Base-by-base conservation (phyloP, 1,284 basidiomycete genomes). In the Tausonia pullulans region DNA sequence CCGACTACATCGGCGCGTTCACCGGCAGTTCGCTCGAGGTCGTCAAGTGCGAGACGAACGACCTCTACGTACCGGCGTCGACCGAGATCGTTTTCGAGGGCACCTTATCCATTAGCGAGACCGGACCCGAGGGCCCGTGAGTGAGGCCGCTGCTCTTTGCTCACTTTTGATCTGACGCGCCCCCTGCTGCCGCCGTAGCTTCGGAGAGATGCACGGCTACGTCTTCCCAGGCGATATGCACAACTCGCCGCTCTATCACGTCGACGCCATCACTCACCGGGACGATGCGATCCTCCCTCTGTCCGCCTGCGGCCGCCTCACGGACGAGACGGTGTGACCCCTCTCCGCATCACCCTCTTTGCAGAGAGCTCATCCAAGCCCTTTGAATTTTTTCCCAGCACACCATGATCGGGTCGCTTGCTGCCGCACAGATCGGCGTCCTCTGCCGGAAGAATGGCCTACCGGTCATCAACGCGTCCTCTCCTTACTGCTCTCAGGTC, bases 171-270 rank as follows among this genome's bases (percentile, higher is more conserved):
- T 7, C 44, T 10, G 44, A 40, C 44, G 6, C 7, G 3, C 14
- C 27, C 39, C 57, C 3, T 5, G 9, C 13, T 3, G 11, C 9
- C 11, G 14, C 0, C 11, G 7, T 44, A 58, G 57, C 11, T 62
- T 62, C 55, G 61, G 60, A 3, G 61, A 66, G 61, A 62, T 62
- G 61, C 65, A 66, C 40, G 65, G 65, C 3, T 62, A 64, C 41
- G 62, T 64, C 43, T 67, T 67, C 62, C 62, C 66, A 13, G 62
- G 58, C 51, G 66, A 67, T 45, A 67, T 62, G 7, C 66, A 67
- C 51, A 11, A 16, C 2, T 67, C 62, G 66, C 66, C 66, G 2
- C 13, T 44, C 4, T 64, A 64, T 59, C 13, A 60, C 43, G 66
- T 67, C 62, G 62, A 67, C 43, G 51, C 48, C 1, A 64, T 67